phyloP scores from a whole-genome alignment of 2,329 filamentous ascomycete species.

The Dactylellina parvicollis region DNA sequence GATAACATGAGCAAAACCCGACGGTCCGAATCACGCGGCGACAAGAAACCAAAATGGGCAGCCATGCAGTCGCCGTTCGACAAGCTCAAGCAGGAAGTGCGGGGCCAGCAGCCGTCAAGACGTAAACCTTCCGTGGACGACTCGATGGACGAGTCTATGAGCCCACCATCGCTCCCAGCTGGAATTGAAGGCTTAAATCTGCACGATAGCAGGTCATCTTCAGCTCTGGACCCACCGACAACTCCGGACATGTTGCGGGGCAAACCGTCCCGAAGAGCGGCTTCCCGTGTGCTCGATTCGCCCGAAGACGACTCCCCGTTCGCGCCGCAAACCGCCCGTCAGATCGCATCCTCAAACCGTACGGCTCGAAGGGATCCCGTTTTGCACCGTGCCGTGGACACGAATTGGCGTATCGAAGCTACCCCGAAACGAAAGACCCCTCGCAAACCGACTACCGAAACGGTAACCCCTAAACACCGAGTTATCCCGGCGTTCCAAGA shows the following conservation, averaged over 20 bases:
- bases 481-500: constrained; percentile 60
- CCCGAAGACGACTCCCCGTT: constrained; percentile 42
- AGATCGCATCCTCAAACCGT: constrained; percentile 64
- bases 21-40: constrained; percentile 58
- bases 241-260: constrained; percentile 32
- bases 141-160: constrained; percentile 48
- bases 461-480: constrained; percentile 59
- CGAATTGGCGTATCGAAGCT: constrained; percentile 91
- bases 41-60: constrained; percentile 67
- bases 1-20: constrained; percentile 64
- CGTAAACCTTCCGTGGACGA: constrained; percentile 29
- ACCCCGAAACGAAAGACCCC: constrained; percentile 72
- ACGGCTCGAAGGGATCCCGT: constrained; percentile 73
- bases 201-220: constrained; percentile 23
- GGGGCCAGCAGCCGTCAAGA: constrained; percentile 54
- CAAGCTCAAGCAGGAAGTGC: constrained; percentile 73
- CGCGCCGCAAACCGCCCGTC: constrained; percentile 63
- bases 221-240: constrained; percentile 38
- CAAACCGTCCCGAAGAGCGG: constrained; percentile 6
- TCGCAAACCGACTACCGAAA: constrained; percentile 61
- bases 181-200: constrained; percentile 33
- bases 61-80: constrained; percentile 81
- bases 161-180: constrained; percentile 31
- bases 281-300: constrained; percentile 32
- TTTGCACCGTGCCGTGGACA: constrained; percentile 90